phyloP scores from a whole-genome alignment of 352 stramenopile genomes.

The Globisporangium nunn region DNA sequence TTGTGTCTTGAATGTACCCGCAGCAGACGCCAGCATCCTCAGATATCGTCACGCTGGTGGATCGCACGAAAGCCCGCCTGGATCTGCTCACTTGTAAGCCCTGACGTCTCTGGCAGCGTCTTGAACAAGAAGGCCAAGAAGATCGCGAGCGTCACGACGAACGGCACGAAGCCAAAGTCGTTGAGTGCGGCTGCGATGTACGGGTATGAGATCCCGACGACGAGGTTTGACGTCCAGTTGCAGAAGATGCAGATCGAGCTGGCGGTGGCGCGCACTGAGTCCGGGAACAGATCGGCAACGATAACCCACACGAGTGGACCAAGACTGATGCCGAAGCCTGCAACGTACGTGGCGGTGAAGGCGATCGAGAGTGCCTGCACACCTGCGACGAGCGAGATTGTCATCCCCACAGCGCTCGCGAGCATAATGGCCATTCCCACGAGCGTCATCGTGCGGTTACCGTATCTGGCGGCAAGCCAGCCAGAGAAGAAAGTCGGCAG shows the following conservation, averaged over 20 bases:
- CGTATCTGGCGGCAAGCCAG: constrained; percentile 32
- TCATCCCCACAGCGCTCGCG: constrained; percentile 39
- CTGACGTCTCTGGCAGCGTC: constrained; percentile 46
- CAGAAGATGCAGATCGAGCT: constrained; percentile 26
- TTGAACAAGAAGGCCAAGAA: constrained; percentile 39
- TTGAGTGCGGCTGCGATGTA: constrained; percentile 39
- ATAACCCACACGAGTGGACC: constrained; percentile 61
- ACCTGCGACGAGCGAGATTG: constrained; percentile 24
- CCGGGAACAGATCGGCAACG: constrained; percentile 48
- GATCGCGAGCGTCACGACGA: constrained; percentile 35
- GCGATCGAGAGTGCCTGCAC: constrained; percentile 29
- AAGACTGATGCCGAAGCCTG: constrained; percentile 55
- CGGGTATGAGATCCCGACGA: constrained; percentile 49
- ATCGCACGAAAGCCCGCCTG: constrained; percentile 30
- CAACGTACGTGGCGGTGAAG: constrained; percentile 54
- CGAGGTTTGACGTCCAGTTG: constrained; percentile 33
- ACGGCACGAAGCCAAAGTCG: constrained; percentile 39
- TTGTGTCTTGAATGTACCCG: background rate
- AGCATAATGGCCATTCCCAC: constrained; percentile 32
- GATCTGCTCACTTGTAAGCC: constrained; percentile 57
- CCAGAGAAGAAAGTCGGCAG: constrained; percentile 26
- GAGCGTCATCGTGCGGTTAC: constrained; percentile 49
- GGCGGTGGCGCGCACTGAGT: constrained; percentile 36
- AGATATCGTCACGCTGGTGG: constrained; percentile 10
- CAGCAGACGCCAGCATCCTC: background rate